Base-by-base conservation (phyloP, 1,139 yeast species). In the Suhomyces bokatorum region DNA sequence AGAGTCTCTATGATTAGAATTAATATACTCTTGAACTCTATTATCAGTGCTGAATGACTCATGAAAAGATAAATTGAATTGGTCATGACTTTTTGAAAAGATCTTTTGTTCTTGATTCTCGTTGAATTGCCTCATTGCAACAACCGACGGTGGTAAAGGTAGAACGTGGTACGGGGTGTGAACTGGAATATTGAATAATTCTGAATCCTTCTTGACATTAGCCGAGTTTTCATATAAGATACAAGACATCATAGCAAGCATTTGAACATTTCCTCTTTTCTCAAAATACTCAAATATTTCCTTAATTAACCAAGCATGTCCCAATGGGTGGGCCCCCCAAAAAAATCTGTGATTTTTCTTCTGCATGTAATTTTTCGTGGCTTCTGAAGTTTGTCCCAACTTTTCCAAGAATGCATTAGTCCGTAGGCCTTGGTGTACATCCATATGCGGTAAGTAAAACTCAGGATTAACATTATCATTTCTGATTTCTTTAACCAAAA, bases 231-330 rank as follows among this genome's bases (percentile, higher is more conserved):
- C 83, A 53, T 64, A 73, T 46, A 79, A 56, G 3, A 89, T 76
- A 64, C 96, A 88, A 2, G 95, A 81, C 59, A 90, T 66, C 87
- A 87, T 85, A 1, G 96, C 97, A 16, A 93, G 70, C 96, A 91
- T 89, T 61, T 91, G 98, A 17, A 88, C 68, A 56, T 91, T 86
- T 3, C 83, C 82, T 40, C 71, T 62, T 34, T 57, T 64, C 55
- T 85, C 95, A 57, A 85, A 90, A 54, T 85, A 83, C 1, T 66
- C 61, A 58, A 91, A 73, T 39, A 90, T 69, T 51, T 82, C 81
- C 32, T 74, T 73, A 0, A 89, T 71, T n/a, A 89, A 67, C 86
- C 93, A 83, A 5, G 75, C 59, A 40, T 83, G 78, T 0, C 97
- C 96, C 61, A 85, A 78, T 0, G 95, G 93, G 61, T 88, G 96